These are phyloP conservation scores for Samsoniella hepiali DNA, from an alignment of 2,329 filamentous ascomycete genomes.

Conservation along the genomic window DNA sequence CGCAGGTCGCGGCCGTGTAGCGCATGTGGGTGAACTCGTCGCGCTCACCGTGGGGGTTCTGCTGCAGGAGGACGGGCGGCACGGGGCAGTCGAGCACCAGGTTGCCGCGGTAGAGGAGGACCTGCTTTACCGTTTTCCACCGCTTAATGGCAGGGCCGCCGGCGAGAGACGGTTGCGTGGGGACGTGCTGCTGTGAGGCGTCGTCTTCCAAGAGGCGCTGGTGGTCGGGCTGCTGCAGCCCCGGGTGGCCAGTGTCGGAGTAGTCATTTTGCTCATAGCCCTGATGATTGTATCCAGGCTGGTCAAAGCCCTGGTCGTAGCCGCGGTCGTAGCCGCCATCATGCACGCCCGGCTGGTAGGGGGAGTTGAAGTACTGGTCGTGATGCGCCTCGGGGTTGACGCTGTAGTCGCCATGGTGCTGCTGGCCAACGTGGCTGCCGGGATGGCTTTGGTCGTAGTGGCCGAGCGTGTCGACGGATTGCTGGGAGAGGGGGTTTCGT, in stretches of 20 bases:
- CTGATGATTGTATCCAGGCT: slow-evolving; percentile 23
- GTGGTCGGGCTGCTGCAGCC: slow-evolving; percentile 65
- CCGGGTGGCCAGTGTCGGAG: slow-evolving; percentile 67
- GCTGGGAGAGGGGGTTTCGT: slow-evolving; percentile 31
- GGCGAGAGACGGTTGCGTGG: slow-evolving; percentile 48
- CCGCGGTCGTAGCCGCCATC: slow-evolving; percentile 42
- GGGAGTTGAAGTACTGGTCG: slow-evolving; percentile 79
- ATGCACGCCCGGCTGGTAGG: slow-evolving; percentile 68
- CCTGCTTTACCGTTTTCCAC: slow-evolving; percentile 98
- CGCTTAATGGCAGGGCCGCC: slow-evolving; percentile 59
- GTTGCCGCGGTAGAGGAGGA: slow-evolving; percentile 95
- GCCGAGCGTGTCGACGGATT: slow-evolving; percentile 45
- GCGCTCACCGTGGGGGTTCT: slow-evolving; percentile 86
- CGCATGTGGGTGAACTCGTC: slow-evolving; percentile 91
- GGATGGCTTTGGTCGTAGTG: slow-evolving; percentile 6
- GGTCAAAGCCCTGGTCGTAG: slow-evolving; percentile 46
- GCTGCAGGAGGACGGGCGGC: slow-evolving; percentile 79
- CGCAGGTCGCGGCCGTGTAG: slow-evolving; percentile 92
- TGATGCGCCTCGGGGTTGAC: slow-evolving; percentile 47
- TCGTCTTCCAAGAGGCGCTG: slow-evolving; percentile 47
- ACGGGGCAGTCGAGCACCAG: slow-evolving; percentile 95
- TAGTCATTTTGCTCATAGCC: slow-evolving; percentile 46
- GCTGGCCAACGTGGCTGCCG: neutral
- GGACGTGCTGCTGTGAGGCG: slow-evolving; percentile 31
- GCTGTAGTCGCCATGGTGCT: slow-evolving; percentile 46